Conservation (phyloP, 148 eudicot species). For the Rhododendron simsii region DNA sequence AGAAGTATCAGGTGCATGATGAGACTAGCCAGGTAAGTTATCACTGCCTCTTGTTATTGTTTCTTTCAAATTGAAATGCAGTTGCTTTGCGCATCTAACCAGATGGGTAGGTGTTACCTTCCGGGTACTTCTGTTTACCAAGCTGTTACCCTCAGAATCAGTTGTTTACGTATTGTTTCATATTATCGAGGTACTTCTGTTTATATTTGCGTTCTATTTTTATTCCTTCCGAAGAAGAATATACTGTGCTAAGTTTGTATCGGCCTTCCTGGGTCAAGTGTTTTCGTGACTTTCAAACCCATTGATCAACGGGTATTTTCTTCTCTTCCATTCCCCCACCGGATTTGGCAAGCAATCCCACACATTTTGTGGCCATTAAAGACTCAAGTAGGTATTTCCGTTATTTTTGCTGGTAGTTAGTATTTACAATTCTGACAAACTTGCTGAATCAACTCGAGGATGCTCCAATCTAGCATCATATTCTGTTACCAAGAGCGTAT, state of each 20-base stretch:
- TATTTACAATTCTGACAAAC: conserved; percentile 48
- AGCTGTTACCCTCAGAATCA: conserved; percentile 26
- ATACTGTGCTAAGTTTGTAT: conserved; percentile 11
- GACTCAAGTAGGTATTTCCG: conserved; percentile 75
- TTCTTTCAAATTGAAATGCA: conserved; percentile 23
- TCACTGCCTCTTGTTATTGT: conserved; percentile 26
- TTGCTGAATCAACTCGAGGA: conserved; percentile 53
- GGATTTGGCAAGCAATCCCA: conserved; percentile 47
- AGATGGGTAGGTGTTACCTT: conserved; percentile 28
- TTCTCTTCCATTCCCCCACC: conserved; percentile 39
- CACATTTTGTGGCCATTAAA: conserved; percentile 65
- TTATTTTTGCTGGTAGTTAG: conserved; percentile 44
- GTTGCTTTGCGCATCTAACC: conserved; percentile 31
- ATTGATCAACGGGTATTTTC: conserved; percentile 29
- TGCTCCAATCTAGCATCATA: conserved; percentile 34
- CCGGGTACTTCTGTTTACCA: conserved; percentile 5
- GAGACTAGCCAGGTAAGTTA: conserved; percentile 99
- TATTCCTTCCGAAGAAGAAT: not conserved
- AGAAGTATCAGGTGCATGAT: conserved; percentile 98
- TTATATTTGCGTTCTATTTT: conserved; percentile 3
- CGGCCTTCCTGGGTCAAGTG: conserved; percentile 12
- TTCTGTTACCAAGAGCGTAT: conserved; percentile 42
- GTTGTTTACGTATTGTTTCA: conserved; percentile 28
- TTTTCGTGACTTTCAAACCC: conserved; percentile 24
- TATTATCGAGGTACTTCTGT: conserved; percentile 24